Base-by-base conservation (phyloP, 192 early-diverging fungal species). In the Coemansia sp. region DNA sequence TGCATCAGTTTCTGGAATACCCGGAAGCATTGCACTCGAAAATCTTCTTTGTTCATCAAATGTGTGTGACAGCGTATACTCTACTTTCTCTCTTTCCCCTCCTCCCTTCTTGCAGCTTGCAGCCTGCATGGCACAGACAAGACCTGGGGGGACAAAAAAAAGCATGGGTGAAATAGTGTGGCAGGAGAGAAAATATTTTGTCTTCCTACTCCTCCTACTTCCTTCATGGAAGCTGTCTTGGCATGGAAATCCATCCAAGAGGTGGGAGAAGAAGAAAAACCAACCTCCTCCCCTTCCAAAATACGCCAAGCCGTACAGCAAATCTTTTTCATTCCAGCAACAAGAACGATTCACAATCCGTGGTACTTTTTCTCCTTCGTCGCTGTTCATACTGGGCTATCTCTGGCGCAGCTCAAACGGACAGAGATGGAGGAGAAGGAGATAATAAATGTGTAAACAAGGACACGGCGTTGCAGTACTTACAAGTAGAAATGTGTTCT, bases 1-100 rank as follows among this genome's bases (percentile, higher is more conserved):
- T 32, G 51, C 4, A 26, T 26, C 51, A 26, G 22, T 26, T 54
- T 21, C 15, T 26, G 22, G 51, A 26, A 15, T 54, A 22, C 51
- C 26, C 12, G 26, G 26, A 15, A 22, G 11, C 3, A 9, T 18
- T 11, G 13, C 15, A 49, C 12, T 26, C 15, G 18, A 15, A 41
- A 18, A 15, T 46, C 13, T 21, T 26, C 61, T 43, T 62, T 62
- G 42, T 67, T 67, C 49, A 32, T 59, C n/a, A 65, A 65, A 56
- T 16, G 10, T 45, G 6, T 8, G 5, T 26, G 21, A 22, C 6
- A 26, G 9, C 21, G 12, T 22, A 54, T 54, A 22, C 51, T 26
- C 26, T 26, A 26, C 26, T 26, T 10, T 26, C 26, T 49, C 18
- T 49, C 47, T 26, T 26, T 26, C 26, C 26, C 26, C 26, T 26